Evolutionary conservation across 78 protist genomes (phyloP).

Genomic region (Protostelium mycophagum): DNA sequence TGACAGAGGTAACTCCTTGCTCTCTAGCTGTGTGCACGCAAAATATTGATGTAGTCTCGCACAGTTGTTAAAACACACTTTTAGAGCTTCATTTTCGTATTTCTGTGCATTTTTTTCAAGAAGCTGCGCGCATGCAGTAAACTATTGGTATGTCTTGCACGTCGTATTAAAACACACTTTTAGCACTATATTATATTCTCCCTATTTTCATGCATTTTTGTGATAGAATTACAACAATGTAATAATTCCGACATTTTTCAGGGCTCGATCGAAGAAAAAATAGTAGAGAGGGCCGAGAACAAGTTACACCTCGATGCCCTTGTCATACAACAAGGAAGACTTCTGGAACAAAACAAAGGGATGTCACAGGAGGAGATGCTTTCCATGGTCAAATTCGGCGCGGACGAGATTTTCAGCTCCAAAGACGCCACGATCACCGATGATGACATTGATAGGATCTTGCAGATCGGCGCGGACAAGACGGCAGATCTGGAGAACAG

Average conservation of each 20-base stretch:
- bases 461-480: slow-evolving; percentile 65
- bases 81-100: neutral
- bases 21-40: neutral
- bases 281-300: slow-evolving; percentile 90
- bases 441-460: slow-evolving; percentile 72
- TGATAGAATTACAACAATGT: no score
- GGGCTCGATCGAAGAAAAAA: slow-evolving; percentile 91
- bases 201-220: no score
- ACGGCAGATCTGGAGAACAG: slow-evolving; percentile 24
- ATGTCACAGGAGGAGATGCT: slow-evolving; percentile 76
- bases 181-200: no score
- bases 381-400: slow-evolving; percentile 88
- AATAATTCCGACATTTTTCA: no score
- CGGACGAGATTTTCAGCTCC: slow-evolving; percentile 81
- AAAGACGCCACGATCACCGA: slow-evolving; percentile 34
- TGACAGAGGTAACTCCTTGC: slow-evolving; percentile 59
- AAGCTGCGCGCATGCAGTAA: no score
- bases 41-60: no score
- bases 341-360: slow-evolving; percentile 53
- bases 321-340: slow-evolving; percentile 94
- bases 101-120: neutral
- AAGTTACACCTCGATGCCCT: slow-evolving; percentile 94
- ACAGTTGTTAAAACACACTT: no score
- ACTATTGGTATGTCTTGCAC: no score
- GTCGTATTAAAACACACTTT: no score